Evolutionary conservation across 225 moss, liverwort and hornwort species (phyloP).

Genomic region (Takakia lepidozioides): DNA sequence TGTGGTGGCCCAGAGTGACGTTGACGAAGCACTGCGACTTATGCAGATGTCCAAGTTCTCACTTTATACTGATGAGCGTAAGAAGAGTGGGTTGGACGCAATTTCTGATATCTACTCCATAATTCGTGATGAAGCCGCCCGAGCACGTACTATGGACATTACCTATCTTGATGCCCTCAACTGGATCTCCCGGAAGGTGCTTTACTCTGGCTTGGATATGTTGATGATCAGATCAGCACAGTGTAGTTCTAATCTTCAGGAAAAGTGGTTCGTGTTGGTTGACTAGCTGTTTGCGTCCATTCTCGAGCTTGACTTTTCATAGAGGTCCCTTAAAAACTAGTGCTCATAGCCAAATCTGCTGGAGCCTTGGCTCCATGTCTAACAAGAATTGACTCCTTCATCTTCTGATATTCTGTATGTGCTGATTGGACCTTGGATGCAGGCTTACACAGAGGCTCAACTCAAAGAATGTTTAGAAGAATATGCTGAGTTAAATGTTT

Average conservation of each 20-base stretch:
- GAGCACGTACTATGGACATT: slow-evolving; percentile 63
- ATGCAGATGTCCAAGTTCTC: slow-evolving; percentile 99
- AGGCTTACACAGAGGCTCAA: slow-evolving; percentile 93
- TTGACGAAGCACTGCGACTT: slow-evolving; percentile 86
- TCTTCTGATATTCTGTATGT: too few relatives aligned
- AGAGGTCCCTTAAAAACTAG: too few relatives aligned
- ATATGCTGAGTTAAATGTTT: slow-evolving; percentile 89
- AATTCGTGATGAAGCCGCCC: slow-evolving; percentile 84
- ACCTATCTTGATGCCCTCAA: slow-evolving; percentile 75
- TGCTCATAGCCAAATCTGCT: too few relatives aligned
- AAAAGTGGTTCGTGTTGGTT: too few relatives aligned
- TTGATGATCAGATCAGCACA: too few relatives aligned
- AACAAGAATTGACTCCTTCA: too few relatives aligned
- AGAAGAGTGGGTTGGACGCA: slow-evolving; percentile 83
- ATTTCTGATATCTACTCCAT: slow-evolving; percentile 97
- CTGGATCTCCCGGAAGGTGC: slow-evolving; percentile 89
- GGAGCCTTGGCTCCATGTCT: too few relatives aligned
- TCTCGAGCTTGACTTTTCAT: too few relatives aligned
- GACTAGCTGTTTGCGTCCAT: too few relatives aligned
- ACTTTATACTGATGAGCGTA: slow-evolving; percentile 78
- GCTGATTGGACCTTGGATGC: slow-evolving; percentile 8
- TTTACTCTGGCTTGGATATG: too few relatives aligned
- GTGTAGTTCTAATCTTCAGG: too few relatives aligned
- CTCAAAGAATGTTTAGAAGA: slow-evolving; percentile 92
- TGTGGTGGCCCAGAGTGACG: slow-evolving; percentile 73